Evolutionary conservation across 768 basidiomycete genomes (phyloP).

Genomic region (Boletus tylopilopsis): DNA sequence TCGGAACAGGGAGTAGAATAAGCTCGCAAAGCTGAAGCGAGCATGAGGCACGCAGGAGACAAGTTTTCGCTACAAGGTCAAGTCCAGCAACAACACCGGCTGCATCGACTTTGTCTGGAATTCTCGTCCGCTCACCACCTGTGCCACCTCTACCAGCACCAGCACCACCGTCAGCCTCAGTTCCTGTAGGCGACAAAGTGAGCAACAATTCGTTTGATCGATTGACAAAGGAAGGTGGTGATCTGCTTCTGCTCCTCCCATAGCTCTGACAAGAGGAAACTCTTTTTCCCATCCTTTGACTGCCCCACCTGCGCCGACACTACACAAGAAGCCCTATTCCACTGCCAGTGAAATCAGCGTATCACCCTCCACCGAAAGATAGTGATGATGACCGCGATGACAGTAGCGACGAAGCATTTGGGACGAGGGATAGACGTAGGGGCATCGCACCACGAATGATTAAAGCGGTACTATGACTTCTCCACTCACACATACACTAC

Average conservation of each 20-base stretch:
- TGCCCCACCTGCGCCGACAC: conserved; percentile 35
- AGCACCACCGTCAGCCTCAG: conserved; percentile 23
- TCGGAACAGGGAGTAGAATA: conserved; percentile 50
- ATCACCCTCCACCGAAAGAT: conserved; percentile 57
- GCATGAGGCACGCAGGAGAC: conserved; percentile 32
- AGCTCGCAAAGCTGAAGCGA: conserved; percentile 45
- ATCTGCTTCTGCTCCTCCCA: conserved; percentile 23
- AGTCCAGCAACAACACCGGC: conserved; percentile 26
- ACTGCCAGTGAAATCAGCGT: conserved; percentile 48
- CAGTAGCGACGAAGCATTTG: conserved; percentile 77
- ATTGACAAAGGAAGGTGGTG: conserved; percentile 49
- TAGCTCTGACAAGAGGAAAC: conserved; percentile 49
- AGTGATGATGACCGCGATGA: conserved; percentile 84
- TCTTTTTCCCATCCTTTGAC: conserved; percentile 67
- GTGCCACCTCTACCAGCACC: conserved; percentile 25
- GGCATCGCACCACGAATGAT: conserved; percentile 84
- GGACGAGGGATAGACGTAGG: conserved; percentile 57
- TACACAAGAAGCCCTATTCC: conserved; percentile 40
- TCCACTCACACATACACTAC: conserved; percentile 67
- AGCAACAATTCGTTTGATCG: conserved; percentile 81
- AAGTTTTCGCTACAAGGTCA: conserved; percentile 38
- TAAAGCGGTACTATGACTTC: conserved; percentile 66
- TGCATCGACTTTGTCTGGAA: conserved; percentile 32
- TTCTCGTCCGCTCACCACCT: conserved; percentile 34
- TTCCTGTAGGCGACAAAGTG: conserved; percentile 42